Conservation (phyloP, 2,329 filamentous ascomycete genomes). For the Cadophora luteo-olivacea region DNA sequence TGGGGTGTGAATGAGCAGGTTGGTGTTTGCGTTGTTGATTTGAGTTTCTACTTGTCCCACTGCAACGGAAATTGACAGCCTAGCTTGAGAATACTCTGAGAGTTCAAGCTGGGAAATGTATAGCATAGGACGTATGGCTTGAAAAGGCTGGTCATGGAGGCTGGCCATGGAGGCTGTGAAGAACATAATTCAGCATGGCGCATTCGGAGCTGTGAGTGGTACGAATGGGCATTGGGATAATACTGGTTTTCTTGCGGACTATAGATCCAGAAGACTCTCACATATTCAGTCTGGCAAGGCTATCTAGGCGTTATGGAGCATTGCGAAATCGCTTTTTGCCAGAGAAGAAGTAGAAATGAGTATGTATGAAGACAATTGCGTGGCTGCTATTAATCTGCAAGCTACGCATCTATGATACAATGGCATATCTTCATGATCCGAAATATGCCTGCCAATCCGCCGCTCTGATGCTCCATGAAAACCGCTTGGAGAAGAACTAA, state of each 20-base stretch:
- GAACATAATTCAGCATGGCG: not conserved
- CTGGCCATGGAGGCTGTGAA: not conserved
- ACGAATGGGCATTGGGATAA: not conserved
- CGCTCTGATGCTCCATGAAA: constrained; percentile 37
- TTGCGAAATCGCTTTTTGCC: not conserved
- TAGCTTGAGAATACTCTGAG: no score
- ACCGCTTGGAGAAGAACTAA: constrained; percentile 33
- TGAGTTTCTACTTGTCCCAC: no score
- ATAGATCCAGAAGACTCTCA: not conserved
- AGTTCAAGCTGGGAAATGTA: not conserved
- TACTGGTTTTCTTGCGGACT: not conserved
- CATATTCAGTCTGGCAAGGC: not conserved
- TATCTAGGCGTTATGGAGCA: not conserved
- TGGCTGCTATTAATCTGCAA: constrained; percentile 38
- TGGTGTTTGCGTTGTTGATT: no score
- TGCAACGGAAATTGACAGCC: no score
- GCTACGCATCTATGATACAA: constrained; percentile 46
- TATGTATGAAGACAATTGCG: constrained; percentile 30
- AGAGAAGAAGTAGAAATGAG: not conserved
- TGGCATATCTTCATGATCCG: constrained; percentile 37
- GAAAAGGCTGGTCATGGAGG: not conserved
- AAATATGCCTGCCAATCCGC: constrained; percentile 37
- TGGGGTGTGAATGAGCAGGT: constrained; percentile 50
- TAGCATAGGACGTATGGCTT: not conserved
- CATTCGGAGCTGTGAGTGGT: not conserved